phyloP scores from a whole-genome alignment of 805 yeast species.

The Maudiozyma saulgeensis region DNA sequence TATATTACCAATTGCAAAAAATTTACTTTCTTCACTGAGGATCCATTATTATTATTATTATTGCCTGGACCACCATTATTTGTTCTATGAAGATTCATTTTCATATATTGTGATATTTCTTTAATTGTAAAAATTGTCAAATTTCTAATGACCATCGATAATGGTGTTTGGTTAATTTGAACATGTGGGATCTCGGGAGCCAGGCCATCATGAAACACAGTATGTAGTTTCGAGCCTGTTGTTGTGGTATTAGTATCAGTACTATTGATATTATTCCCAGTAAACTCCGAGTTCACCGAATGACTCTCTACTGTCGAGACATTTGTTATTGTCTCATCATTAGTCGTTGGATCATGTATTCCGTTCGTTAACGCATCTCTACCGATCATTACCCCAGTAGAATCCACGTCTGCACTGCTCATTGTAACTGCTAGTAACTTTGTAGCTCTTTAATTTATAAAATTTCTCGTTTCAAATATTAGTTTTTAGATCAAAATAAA shows the following conservation, averaged over 20 bases:
- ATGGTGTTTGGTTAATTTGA: conserved; percentile 27
- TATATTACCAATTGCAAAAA: conserved; percentile 60
- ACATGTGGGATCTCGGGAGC: conserved; percentile 28
- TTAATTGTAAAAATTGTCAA: conserved; percentile 26
- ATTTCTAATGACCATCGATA: conserved; percentile 25
- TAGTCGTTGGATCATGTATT: not conserved
- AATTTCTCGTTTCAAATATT: no score
- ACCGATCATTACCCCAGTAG: not conserved
- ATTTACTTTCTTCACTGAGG: conserved; percentile 42
- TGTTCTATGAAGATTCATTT: conserved; percentile 20
- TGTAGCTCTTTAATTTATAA: no score
- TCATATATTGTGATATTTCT: conserved; percentile 28
- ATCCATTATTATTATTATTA: not conserved
- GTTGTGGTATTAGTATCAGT: not conserved
- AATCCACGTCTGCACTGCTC: not conserved
- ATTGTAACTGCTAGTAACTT: not conserved
- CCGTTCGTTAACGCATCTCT: not conserved
- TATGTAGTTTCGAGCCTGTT: not conserved
- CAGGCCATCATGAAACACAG: not conserved
- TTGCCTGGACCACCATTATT: not conserved
- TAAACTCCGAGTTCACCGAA: not conserved
- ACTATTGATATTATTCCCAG: no score
- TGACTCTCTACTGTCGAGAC: not conserved
- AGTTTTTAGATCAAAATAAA: no score
- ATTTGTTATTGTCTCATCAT: not conserved